phyloP scores from a whole-genome alignment of 2,329 filamentous ascomycete genomes.

The Aaosphaeria pasadenensis region DNA sequence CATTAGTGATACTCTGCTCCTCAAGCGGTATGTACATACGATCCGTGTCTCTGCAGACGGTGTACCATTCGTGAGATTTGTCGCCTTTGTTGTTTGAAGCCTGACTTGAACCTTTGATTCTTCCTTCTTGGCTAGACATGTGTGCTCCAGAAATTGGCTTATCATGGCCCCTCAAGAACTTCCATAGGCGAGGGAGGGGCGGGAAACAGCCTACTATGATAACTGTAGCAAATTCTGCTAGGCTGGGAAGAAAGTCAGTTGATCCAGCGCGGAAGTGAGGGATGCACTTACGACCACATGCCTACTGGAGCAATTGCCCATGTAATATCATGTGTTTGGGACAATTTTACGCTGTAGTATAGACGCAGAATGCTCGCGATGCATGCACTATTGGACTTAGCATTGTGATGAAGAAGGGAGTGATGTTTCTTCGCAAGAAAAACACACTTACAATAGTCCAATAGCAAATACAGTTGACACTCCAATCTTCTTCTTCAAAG shows the following conservation, averaged over 20 bases:
- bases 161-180: too few species aligned
- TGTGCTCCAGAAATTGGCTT: too few species aligned
- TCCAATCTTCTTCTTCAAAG: slow-evolving; percentile 29
- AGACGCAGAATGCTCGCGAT: slow-evolving; percentile 9
- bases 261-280: not conserved
- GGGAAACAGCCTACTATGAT: slow-evolving; percentile 12
- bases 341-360: slow-evolving; percentile 6
- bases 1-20: too few species aligned
- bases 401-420: not conserved
- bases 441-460: slow-evolving; percentile 1
- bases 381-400: slow-evolving; percentile 1
- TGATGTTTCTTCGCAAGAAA: slow-evolving; percentile 1
- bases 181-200: slow-evolving; percentile 8
- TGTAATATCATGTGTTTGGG: slow-evolving; percentile 7
- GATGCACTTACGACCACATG: slow-evolving; percentile 9
- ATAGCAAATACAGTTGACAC: slow-evolving; percentile 17
- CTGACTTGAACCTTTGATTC: too few species aligned
- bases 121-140: too few species aligned
- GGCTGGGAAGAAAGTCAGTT: not conserved
- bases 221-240: slow-evolving; percentile 6
- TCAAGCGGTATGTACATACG: too few species aligned
- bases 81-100: too few species aligned
- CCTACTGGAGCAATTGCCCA: slow-evolving; percentile 4
- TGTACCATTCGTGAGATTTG: too few species aligned
- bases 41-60: too few species aligned